Evolutionary conservation across 2,329 filamentous ascomycete genomes (phyloP).

Genomic region (Calonectria pauciramosa): DNA sequence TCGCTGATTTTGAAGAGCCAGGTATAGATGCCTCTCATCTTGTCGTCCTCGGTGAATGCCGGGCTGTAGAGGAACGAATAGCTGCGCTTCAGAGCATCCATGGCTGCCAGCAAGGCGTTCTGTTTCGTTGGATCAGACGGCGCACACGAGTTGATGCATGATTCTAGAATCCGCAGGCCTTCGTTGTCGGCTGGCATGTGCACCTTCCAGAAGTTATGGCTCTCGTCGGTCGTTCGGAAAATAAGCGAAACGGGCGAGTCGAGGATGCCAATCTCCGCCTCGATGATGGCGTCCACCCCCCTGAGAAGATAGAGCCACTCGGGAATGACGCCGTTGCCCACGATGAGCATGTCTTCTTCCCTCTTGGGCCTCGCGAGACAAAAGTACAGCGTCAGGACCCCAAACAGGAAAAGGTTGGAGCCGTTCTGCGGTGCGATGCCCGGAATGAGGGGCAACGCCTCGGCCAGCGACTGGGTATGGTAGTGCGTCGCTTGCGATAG

Average conservation of each 20-base stretch:
- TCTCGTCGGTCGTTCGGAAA: not conserved
- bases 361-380: slow-evolving; percentile 28
- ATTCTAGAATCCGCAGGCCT: not conserved
- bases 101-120: not conserved
- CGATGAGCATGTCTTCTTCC: slow-evolving; percentile 33
- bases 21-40: slow-evolving; percentile 6
- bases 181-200: slow-evolving; percentile 5
- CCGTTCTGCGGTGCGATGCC: slow-evolving; percentile 25
- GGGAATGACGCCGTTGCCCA: slow-evolving; percentile 30
- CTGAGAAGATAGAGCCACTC: slow-evolving; percentile 34
- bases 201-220: not conserved
- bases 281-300: slow-evolving; percentile 30
- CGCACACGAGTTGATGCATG: not conserved
- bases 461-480: slow-evolving; percentile 25
- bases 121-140: not conserved
- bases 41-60: not conserved
- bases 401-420: slow-evolving; percentile 32
- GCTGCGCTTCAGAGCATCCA: slow-evolving; percentile 9
- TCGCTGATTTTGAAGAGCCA: slow-evolving; percentile 15
- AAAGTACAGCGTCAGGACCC: slow-evolving; percentile 32
- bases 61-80: not conserved
- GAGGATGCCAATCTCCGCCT: slow-evolving; percentile 13
- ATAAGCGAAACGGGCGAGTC: slow-evolving; percentile 12
- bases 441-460: slow-evolving; percentile 30
- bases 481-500: slow-evolving; percentile 24